Base-by-base conservation (phyloP, 129 eudicot genomes). In the Deinandra increscens region DNA sequence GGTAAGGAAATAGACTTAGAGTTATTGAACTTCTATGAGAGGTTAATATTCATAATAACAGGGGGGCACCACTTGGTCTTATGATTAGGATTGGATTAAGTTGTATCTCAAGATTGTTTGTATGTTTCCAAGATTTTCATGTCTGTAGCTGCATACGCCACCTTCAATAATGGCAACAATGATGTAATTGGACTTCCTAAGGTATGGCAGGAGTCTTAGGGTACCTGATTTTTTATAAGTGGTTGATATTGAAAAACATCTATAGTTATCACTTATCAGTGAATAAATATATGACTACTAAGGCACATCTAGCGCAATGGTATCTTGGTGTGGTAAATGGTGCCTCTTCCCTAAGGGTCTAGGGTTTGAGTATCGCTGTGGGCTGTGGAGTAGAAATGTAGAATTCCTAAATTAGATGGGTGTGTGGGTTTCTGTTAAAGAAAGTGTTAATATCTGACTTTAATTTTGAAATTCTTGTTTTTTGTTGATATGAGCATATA, bases 121-220 rank as follows among this genome's bases (percentile, higher is more conserved):
- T 53, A 12, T 53, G 46, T n/a, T 53, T 15, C 31, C 43, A 41
- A 70, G 10, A 53, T 19, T 54, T 69, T 69, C 64, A 37, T 53
- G 74, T 22, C 19, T 56, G 46, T 59, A 3, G 39, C 29, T 26
- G 20, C 36, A 54, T 3, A 22, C 54, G 23, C 11, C 14, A 4
- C n/a, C 33, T 54, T 20, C 60, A 22, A 9, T 54, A 20, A 54
- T 9, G 33, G 7, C 14, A 22, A 54, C 60, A 54, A 20, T 22
- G 34, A 14, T 4, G 60, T 22, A 54, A 54, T 20, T 54, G 34
- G 7, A 22, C 33, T 66, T 29, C 29, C 19, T 66, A 31, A 29
- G 59, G n/a, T 46, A 66, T 66, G 44, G 8, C 59, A 66, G 13
- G 29, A 31, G 64, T 29, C 64, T 58, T 58, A 4, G 64, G 64